A percentile compares a stretch with the other conserved stretches of the same genome.
Conservation (phyloP, 441 rosid species). For the Omphalea diandra region DNA sequence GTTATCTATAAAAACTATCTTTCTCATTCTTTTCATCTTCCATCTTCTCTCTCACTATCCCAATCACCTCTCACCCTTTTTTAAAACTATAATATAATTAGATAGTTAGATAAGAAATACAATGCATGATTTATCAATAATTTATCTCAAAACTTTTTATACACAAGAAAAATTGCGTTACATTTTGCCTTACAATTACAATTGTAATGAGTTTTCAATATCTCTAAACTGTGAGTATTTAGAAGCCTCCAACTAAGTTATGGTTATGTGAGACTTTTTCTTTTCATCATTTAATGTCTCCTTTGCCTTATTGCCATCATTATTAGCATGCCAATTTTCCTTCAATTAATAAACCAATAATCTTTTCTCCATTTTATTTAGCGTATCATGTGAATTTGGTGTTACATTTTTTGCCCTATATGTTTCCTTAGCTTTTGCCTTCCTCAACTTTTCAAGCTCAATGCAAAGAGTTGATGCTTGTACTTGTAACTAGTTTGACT, state of each 20-base stretch:
- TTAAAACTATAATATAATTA: too few relatives aligned
- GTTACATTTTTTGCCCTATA: conserved; percentile 23
- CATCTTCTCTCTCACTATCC: too few relatives aligned
- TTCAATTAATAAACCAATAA: conserved; percentile 61
- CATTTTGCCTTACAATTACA: conserved; percentile 30
- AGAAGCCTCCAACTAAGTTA: conserved; percentile 8
- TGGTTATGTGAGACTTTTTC: conserved; percentile 29
- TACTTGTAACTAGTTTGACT: conserved; percentile 41
- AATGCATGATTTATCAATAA: too few relatives aligned
- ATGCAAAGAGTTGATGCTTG: conserved; percentile 39
- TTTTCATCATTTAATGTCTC: conserved; percentile 25
- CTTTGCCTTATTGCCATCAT: conserved; percentile 21
- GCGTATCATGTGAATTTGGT: conserved; percentile 25
- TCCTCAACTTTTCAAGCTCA: conserved; percentile 43
- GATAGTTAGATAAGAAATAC: too few relatives aligned
- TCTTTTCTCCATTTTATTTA: conserved; percentile 65
- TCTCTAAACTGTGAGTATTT: conserved; percentile 44
- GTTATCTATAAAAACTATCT: too few relatives aligned
- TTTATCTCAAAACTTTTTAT: too few relatives aligned
- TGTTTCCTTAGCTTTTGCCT: conserved; percentile 27
- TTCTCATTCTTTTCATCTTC: too few relatives aligned
- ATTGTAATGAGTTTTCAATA: conserved; percentile 36
- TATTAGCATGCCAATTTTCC: conserved; percentile 41
- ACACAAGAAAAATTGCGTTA: conserved; percentile 27
- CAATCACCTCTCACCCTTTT: too few relatives aligned